These are phyloP conservation scores for Phalaenopsis aphrodite DNA, from an alignment of 106 monocot genomes.

Conservation along the genomic window DNA sequence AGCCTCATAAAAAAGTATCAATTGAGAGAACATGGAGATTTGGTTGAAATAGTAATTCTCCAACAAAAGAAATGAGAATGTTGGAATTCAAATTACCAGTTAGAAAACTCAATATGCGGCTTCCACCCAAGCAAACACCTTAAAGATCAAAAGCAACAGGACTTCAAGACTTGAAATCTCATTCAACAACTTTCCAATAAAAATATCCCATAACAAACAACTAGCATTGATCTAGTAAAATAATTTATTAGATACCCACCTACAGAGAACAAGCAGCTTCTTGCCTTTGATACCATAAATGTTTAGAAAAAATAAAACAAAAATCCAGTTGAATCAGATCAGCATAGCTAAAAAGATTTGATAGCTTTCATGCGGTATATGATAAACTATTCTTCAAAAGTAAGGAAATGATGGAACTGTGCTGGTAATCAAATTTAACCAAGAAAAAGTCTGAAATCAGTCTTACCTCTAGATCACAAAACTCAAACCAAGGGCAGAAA, in stretches of 20 bases:
- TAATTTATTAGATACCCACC: background rate
- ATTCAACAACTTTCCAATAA: background rate
- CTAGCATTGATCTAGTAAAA: background rate
- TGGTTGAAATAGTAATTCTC: no score
- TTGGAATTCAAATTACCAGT: no score
- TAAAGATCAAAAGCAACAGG: background rate
- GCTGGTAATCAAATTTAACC: background rate
- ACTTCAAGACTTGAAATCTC: background rate
- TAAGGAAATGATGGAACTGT: background rate
- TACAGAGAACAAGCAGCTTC: background rate
- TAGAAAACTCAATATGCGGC: no score
- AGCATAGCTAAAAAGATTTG: background rate
- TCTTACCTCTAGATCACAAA: conserved; percentile 90
- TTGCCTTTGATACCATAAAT: background rate
- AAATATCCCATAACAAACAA: background rate
- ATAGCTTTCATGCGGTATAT: background rate
- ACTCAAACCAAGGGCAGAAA: conserved; percentile 99
- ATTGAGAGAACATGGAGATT: no score
- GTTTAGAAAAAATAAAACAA: background rate
- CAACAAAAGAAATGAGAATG: no score
- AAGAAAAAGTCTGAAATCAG: conserved; percentile 8
- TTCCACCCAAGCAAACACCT: background rate
- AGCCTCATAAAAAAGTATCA: no score
- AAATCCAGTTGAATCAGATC: background rate
- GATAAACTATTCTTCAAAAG: conserved; percentile 3